Evolutionary conservation across 257 asterid species (phyloP), one percentile per base, ranked within the genome.

Genomic region (Leptodermis oblonga): DNA sequence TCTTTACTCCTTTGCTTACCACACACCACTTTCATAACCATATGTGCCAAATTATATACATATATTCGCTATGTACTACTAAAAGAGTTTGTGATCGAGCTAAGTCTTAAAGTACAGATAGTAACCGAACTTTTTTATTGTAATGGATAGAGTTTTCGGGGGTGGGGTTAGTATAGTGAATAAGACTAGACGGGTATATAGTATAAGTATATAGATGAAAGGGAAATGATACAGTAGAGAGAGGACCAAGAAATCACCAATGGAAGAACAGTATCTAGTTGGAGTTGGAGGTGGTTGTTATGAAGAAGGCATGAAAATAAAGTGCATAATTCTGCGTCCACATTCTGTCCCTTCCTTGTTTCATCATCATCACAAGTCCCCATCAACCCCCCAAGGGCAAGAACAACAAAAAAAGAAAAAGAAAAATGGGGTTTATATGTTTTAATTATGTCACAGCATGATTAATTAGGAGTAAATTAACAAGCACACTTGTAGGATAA

Each of bases 281-380:
- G 58, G 62, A 33, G 63, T 66, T 46, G 6, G 12, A 43, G 48
- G 53, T 25, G 36, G 69, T 73, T 55, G 75, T 70, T 67, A 17
- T 37, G 48, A 41, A 70, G 23, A 30, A 63, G 65, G 74, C 73
- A 63, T 68, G 79, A 54, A 63, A 66, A 73, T 70, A 76, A 78
- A 78, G 79, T 66, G 68, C 65, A 61, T 9, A 34, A 3, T 51
- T 37, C 52, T 26, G 46, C 39, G 76, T 62, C 80, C 63, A 52
- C 72, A 68, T 23, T 53, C 71, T 65, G 71, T 52, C 68, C 65
- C 80, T 59, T 22, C 25, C 63, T 59, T 42, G 61, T 72, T 60
- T 65, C 56, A 43, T 59, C 42, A 65, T 80, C 70, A 80, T 80
- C 62, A 70, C 69, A 39, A 39, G 77, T 80, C 81, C 62, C 55